Conservation (phyloP, 2,329 filamentous ascomycete species). For the Hymenoscyphus occultus region DNA sequence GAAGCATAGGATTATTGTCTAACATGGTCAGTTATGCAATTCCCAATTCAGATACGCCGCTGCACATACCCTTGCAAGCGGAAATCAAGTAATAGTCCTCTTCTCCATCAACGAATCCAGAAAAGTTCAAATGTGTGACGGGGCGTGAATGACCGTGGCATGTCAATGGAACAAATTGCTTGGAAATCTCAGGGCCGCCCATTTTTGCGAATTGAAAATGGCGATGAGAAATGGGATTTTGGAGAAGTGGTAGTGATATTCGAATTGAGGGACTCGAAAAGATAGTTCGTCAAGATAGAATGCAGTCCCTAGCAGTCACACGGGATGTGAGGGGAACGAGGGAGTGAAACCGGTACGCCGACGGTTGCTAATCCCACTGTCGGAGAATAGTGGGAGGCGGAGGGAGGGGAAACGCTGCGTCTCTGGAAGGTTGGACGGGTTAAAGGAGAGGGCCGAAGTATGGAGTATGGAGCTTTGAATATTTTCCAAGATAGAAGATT, state of each 20-base stretch:
- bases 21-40: constrained; percentile 25
- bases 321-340: not conserved
- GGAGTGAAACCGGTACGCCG: not conserved
- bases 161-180: constrained; percentile 60
- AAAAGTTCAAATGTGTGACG: constrained; percentile 72
- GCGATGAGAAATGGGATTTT: not conserved
- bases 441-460: not conserved
- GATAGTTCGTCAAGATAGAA: not conserved
- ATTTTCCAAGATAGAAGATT: constrained; percentile 34
- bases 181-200: constrained; percentile 31
- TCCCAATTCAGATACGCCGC: not conserved
- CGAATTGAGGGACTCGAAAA: constrained; percentile 1
- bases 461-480: not conserved
- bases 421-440: not conserved
- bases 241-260: constrained; percentile 4
- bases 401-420: not conserved
- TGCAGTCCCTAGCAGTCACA: not conserved
- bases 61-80: constrained; percentile 59
- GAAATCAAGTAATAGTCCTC: constrained; percentile 73
- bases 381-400: not conserved
- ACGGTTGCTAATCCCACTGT: not conserved
- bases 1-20: constrained; percentile 98
- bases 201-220: constrained; percentile 22
- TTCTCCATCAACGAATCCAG: constrained; percentile 53
- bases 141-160: constrained; percentile 75